A percentile compares a stretch with the other conserved stretches of the same genome.
phyloP scores from a whole-genome alignment of 345 rosid genomes.

The Eucalyptus fibrosa region DNA sequence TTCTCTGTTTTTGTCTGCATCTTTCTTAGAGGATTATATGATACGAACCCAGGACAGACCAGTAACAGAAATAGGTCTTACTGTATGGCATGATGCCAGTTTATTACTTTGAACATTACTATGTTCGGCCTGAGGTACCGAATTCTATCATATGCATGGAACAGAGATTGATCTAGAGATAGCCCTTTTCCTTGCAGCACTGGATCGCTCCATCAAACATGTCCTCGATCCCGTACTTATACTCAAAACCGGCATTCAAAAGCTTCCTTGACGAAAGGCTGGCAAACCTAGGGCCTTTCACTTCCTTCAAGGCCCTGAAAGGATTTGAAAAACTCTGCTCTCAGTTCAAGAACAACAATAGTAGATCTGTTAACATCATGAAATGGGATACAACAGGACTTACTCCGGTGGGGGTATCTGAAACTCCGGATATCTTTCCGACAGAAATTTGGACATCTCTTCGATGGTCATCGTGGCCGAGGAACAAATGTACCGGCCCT shows the following conservation, averaged over 20 bases:
- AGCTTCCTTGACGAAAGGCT: constrained; percentile 14
- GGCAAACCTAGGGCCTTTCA: background rate
- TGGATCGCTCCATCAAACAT: constrained; percentile 16
- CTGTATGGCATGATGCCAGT: background rate
- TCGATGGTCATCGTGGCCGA: background rate
- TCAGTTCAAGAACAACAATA: background rate
- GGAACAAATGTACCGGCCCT: constrained; percentile 32
- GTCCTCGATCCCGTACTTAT: constrained; percentile 9
- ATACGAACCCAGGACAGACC: background rate
- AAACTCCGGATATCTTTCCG: constrained; percentile 13
- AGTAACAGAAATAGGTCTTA: background rate
- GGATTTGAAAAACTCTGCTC: background rate
- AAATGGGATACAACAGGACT: background rate
- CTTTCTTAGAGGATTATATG: background rate
- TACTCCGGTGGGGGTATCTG: constrained; percentile 6
- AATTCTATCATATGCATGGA: background rate
- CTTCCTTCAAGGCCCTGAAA: background rate
- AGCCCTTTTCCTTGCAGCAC: constrained; percentile 16
- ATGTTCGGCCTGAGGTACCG: background rate
- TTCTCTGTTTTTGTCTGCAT: background rate
- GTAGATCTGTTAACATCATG: background rate
- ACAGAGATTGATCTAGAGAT: background rate
- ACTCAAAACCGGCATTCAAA: constrained; percentile 17
- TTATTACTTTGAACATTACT: background rate
- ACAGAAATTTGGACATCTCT: constrained; percentile 8